Conservation (phyloP, 2,329 filamentous ascomycete genomes). For the Coniochaeta hoffmannii region DNA sequence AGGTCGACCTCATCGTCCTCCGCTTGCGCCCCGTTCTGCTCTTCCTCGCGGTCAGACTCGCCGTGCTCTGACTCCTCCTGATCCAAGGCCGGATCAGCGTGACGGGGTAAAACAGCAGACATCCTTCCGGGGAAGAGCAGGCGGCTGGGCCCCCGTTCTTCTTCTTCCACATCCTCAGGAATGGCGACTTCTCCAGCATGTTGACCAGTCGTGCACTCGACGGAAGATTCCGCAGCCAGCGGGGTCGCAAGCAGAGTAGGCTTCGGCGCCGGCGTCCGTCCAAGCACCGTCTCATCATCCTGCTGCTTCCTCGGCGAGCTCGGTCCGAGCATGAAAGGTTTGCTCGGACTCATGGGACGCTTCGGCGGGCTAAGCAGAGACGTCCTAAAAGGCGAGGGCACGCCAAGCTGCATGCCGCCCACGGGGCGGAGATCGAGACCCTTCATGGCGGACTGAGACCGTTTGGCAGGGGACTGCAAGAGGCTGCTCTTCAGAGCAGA, state of each 20-base stretch:
- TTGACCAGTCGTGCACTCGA: constrained; percentile 12
- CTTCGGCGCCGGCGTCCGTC: constrained; percentile 25
- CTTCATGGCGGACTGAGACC: constrained; percentile 37
- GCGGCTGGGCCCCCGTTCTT: constrained; percentile 9
- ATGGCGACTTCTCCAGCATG: constrained; percentile 2
- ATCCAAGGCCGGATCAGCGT: constrained; percentile 17
- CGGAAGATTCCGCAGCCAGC: constrained; percentile 8
- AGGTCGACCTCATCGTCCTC: not conserved
- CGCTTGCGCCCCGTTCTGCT: not conserved
- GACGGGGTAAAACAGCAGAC: constrained; percentile 29
- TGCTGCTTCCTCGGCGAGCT: constrained; percentile 20
- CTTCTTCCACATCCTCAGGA: constrained; percentile 5
- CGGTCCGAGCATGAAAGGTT: not conserved
- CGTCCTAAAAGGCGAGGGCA: constrained; percentile 33
- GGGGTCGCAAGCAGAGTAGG: constrained; percentile 22
- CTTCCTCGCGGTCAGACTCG: constrained; percentile 1
- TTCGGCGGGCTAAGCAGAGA: constrained; percentile 37
- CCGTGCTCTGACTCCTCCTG: constrained; percentile 5
- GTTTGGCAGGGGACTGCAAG: constrained; percentile 44
- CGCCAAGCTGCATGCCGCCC: constrained; percentile 17
- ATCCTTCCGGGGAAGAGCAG: constrained; percentile 27
- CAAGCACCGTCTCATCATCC: constrained; percentile 12
- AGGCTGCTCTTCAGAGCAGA: constrained; percentile 32
- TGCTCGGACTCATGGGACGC: constrained; percentile 15
- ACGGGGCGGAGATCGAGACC: constrained; percentile 21